Base-by-base conservation (phyloP, 306 rosid species). In the Crotalaria pallida region DNA sequence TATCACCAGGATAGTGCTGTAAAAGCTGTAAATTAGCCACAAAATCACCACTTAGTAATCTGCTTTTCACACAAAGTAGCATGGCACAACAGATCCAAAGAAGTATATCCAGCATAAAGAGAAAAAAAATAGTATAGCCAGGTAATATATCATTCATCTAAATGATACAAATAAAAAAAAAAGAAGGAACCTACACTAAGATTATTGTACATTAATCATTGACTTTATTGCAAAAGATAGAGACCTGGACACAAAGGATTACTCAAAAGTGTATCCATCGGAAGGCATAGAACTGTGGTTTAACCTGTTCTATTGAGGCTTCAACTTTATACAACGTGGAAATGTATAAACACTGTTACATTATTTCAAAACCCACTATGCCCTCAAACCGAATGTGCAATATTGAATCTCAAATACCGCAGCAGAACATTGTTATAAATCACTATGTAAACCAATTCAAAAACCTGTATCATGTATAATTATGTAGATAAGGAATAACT, bases 241-340 rank as follows among this genome's bases (percentile, higher is more conserved):
- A 67, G 24, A 86, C 97, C 97, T 87, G 92, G 72, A 85, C 87
- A 56, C 93, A 96, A 88, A 76, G 96, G 85, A 59, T 87, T 85
- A 49, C 85, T 81, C 58, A 91, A 57, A 57, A 91, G 83, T 72
- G 93, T 81, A 82, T 91, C 97, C 96, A 87, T 70, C 96, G 82
- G 78, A 91, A 91, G 71, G 86, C 97, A 72, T 87, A 91, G 85
- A 78, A 88, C 56, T 83, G 96, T 50, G 93, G 85, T 50, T 84
- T 87, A 38, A 88, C 92, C 97, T 91, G 86, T 49, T 70, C 65
- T 62, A n/a, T n/a, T 1, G 17, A 18, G 10, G 57, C 34, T 62
- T 63, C 67, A 82, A 63, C 16, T 71, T 49, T 49, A 53, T 49
- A 52, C 58, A 71, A 53, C 69, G 31, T 4, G 60, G 58, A 47